These are phyloP conservation scores for Dysphania ambrosioides DNA, from an alignment of 148 eudicot species.

Conservation along the genomic window DNA sequence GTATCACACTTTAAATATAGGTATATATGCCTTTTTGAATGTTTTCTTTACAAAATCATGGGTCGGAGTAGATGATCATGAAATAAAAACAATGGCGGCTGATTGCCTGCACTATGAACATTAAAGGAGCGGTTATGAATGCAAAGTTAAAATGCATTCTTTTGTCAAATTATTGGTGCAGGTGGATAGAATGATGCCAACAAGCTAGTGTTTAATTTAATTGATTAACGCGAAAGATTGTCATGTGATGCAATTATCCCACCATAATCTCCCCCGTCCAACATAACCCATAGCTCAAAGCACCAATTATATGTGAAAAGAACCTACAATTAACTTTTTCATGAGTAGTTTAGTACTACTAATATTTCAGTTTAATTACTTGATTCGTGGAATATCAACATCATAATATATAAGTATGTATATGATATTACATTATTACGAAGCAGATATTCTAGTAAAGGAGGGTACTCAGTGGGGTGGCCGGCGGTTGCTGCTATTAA, in stretches of 20 bases:
- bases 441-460: too few species aligned
- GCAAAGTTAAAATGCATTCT: conserved; percentile 8
- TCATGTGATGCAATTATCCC: conserved; percentile 10
- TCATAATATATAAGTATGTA: too few species aligned
- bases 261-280: not conserved
- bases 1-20: not conserved
- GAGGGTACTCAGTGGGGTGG: too few species aligned
- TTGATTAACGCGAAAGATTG: not conserved
- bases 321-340: too few species aligned
- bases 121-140: conserved; percentile 1
- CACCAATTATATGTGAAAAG: not conserved
- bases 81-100: conserved; percentile 11
- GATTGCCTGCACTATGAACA: not conserved
- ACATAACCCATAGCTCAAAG: not conserved
- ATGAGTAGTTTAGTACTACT: too few species aligned
- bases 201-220: conserved; percentile 2
- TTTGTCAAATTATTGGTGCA: conserved; percentile 25
- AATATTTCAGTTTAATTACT: too few species aligned
- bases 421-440: too few species aligned
- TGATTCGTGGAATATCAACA: too few species aligned
- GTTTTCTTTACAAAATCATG: not conserved
- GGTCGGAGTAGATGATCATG: not conserved
- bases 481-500: too few species aligned
- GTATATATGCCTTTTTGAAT: too few species aligned
- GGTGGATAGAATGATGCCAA: conserved; percentile 27